These are phyloP conservation scores for Lentinus brumalis DNA, from an alignment of 768 basidiomycete species.

Conservation along the genomic window DNA sequence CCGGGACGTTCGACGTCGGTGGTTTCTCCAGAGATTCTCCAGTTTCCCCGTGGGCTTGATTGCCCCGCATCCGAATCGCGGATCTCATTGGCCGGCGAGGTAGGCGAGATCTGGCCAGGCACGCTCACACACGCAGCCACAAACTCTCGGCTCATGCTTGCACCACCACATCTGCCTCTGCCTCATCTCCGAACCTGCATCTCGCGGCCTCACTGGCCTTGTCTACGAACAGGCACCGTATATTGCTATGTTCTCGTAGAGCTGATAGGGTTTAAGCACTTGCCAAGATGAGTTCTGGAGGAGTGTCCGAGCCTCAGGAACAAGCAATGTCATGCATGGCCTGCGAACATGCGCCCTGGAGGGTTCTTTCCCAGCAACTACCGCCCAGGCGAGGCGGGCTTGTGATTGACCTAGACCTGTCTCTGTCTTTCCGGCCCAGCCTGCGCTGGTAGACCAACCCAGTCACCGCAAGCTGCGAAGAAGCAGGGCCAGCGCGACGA, in stretches of 20 bases:
- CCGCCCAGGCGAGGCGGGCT: background rate
- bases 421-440: too few species aligned
- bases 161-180: background rate
- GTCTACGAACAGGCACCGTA: background rate
- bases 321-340: background rate
- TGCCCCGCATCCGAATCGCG: conserved; percentile 18
- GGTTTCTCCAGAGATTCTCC: conserved; percentile 26
- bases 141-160: background rate
- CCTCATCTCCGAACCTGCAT: background rate
- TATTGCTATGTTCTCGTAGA: background rate
- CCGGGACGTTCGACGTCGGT: conserved; percentile 1
- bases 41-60: conserved; percentile 23
- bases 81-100: conserved; percentile 17
- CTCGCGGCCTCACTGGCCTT: background rate
- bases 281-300: too few species aligned
- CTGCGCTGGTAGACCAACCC: background rate
- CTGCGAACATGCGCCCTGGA: background rate
- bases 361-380: background rate
- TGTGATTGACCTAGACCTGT: conserved; percentile 5
- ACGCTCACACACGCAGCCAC: conserved; percentile 8
- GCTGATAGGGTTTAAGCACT: too few species aligned
- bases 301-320: background rate
- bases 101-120: conserved; percentile 20
- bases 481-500: background rate
- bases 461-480: too few species aligned